Conservation (phyloP, 2,329 filamentous ascomycete species). For the Gnomoniopsis smithogilvyi region DNA sequence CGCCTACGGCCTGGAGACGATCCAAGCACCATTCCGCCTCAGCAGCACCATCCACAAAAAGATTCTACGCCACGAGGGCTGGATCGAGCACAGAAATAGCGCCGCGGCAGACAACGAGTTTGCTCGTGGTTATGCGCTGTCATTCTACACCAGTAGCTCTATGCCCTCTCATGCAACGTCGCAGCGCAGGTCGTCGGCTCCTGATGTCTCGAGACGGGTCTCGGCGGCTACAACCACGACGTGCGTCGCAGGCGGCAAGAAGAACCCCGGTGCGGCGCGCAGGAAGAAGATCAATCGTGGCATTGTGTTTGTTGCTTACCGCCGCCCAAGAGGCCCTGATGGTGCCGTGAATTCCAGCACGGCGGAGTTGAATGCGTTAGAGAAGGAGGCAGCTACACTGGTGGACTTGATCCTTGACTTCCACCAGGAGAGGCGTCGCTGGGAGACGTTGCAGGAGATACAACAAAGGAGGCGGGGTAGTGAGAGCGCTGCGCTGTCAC, state of each 20-base stretch:
- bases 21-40: slow-evolving; percentile 51
- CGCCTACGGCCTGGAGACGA: slow-evolving; percentile 50
- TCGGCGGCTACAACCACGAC: not conserved
- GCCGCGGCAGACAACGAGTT: slow-evolving; percentile 41
- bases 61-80: slow-evolving; percentile 44
- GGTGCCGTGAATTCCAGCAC: slow-evolving; percentile 32
- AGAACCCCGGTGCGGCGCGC: not conserved
- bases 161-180: slow-evolving; percentile 7
- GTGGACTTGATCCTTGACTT: slow-evolving; percentile 52
- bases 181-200: not conserved
- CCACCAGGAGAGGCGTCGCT: slow-evolving; percentile 27
- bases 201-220: slow-evolving; percentile 18
- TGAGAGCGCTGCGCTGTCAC: not conserved
- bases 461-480: not conserved
- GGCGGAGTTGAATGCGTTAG: slow-evolving; percentile 43
- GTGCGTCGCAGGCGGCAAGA: not conserved
- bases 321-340: slow-evolving; percentile 40
- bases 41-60: slow-evolving; percentile 46
- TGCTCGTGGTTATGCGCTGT: slow-evolving; percentile 49
- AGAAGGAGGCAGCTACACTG: slow-evolving; percentile 48
- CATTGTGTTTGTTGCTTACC: slow-evolving; percentile 55
- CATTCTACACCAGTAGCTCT: slow-evolving; percentile 45
- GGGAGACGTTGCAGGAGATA: slow-evolving; percentile 12
- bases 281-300: slow-evolving; percentile 40
- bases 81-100: slow-evolving; percentile 50